Conservation (phyloP, 345 rosid genomes). For the Sonneratia caseolaris region DNA sequence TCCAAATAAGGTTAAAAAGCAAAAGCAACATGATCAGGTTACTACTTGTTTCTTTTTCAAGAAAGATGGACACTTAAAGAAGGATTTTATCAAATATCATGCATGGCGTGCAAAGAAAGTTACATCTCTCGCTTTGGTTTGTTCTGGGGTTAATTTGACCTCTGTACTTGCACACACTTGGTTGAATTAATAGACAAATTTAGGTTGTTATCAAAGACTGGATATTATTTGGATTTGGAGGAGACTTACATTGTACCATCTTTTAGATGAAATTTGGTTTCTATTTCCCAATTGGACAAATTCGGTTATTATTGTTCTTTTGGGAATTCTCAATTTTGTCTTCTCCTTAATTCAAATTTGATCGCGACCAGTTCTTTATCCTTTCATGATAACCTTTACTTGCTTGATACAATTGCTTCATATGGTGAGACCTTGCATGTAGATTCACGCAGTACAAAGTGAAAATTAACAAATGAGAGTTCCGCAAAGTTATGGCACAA, state of each 20-base stretch:
- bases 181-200: too few relatives aligned
- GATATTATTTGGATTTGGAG: too few relatives aligned
- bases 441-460: neutral
- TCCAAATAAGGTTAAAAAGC: too few relatives aligned
- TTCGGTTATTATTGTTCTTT: constrained; percentile 9
- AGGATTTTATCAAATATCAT: too few relatives aligned
- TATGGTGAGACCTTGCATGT: constrained; percentile 7
- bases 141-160: too few relatives aligned
- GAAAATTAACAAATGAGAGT: constrained; percentile 5
- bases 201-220: neutral
- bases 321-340: constrained; percentile 5
- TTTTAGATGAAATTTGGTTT: constrained; percentile 8
- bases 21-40: too few relatives aligned
- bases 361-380: neutral
- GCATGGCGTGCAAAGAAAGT: too few relatives aligned
- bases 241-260: constrained; percentile 3
- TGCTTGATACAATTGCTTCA: constrained; percentile 12
- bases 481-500: neutral
- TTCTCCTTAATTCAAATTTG: neutral
- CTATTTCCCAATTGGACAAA: constrained; percentile 14
- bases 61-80: too few relatives aligned
- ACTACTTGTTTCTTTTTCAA: too few relatives aligned
- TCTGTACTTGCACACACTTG: too few relatives aligned
- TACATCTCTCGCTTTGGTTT: too few relatives aligned
- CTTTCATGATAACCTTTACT: constrained; percentile 7